Evolutionary conservation across 1,284 basidiomycete genomes (phyloP).

Genomic region (Vanrija pseudolonga): DNA sequence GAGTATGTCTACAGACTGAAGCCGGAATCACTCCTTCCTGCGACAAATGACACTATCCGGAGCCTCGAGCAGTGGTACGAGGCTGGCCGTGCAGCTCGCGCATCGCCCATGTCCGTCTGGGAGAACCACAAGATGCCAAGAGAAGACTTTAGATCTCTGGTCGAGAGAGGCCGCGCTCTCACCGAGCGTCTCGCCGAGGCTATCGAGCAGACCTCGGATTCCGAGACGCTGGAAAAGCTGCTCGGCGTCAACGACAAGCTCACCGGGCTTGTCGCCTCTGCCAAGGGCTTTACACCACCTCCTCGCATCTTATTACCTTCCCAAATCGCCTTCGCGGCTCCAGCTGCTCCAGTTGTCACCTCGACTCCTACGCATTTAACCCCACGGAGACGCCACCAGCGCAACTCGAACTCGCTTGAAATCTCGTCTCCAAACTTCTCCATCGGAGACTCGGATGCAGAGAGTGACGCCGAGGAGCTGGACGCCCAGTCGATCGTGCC

Average conservation of each 20-base stretch:
- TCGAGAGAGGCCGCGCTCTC: conserved; percentile 56
- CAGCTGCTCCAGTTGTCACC: conserved; percentile 15
- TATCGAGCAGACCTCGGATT: conserved; percentile 43
- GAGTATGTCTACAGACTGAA: conserved; percentile 49
- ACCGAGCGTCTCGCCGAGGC: conserved; percentile 60
- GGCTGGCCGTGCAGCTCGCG: conserved; percentile 14
- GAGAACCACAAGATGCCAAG: conserved; percentile 43
- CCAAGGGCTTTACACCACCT: conserved; percentile 37
- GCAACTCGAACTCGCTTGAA: conserved; percentile 44
- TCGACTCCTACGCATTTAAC: conserved; percentile 2
- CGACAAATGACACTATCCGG: conserved; percentile 53
- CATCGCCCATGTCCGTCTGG: conserved; percentile 31
- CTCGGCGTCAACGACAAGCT: conserved; percentile 69
- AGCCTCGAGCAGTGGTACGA: conserved; percentile 43
- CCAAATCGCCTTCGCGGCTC: conserved; percentile 26
- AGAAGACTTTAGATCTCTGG: conserved; percentile 43
- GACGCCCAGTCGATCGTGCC: conserved; percentile 35
- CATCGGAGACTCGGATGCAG: conserved; percentile 60
- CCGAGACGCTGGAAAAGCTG: conserved; percentile 58
- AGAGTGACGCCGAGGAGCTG: conserved; percentile 58
- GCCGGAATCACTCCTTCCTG: conserved; percentile 57
- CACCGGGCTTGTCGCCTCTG: conserved; percentile 51
- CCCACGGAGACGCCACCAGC: conserved; percentile 32
- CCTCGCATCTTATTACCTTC: conserved; percentile 39
- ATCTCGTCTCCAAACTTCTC: conserved; percentile 62